Conservation (phyloP, 371 early-diverging fungal genomes). For the Apophysomyces elegans region DNA sequence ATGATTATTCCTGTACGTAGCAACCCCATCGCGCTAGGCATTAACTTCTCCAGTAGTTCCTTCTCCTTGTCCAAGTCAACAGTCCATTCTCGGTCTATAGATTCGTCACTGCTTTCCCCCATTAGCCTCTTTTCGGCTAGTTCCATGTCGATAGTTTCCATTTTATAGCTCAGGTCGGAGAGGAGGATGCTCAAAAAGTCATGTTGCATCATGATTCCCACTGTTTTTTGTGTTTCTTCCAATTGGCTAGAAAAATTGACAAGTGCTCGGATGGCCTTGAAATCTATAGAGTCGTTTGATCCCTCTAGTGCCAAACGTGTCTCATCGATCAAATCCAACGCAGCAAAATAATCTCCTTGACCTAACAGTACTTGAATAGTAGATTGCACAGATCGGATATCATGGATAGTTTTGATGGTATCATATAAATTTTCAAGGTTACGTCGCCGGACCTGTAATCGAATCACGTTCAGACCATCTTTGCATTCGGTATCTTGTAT, state of each 20-base stretch:
- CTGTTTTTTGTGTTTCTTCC: slow-evolving; percentile 67
- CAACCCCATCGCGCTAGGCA: slow-evolving; percentile 76
- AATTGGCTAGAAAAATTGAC: slow-evolving; percentile 67
- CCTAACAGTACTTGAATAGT: slow-evolving; percentile 80
- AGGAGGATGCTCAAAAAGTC: slow-evolving; percentile 70
- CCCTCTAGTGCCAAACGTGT: slow-evolving; percentile 58
- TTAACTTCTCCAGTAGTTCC: slow-evolving; percentile 59
- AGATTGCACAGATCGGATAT: slow-evolving; percentile 77
- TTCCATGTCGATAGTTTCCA: slow-evolving; percentile 38
- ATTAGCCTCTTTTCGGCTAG: slow-evolving; percentile 11
- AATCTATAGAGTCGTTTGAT: slow-evolving; percentile 41
- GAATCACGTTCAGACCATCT: slow-evolving; percentile 82
- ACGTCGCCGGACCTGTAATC: slow-evolving; percentile 71
- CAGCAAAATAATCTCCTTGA: slow-evolving; percentile 83
- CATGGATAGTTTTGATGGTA: slow-evolving; percentile 69
- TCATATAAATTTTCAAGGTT: slow-evolving; percentile 72
- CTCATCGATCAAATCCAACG: slow-evolving; percentile 84
- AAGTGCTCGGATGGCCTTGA: slow-evolving; percentile 63
- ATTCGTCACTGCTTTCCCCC: not conserved
- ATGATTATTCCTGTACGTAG: slow-evolving; percentile 72
- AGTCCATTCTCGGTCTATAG: not conserved
- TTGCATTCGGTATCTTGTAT: slow-evolving; percentile 70
- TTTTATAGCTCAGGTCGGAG: slow-evolving; percentile 56
- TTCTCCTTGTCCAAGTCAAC: slow-evolving; percentile 43
- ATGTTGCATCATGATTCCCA: slow-evolving; percentile 73